Evolutionary conservation across 306 rosid genomes (phyloP), one percentile per base, ranked within the genome.

Genomic region (Lathyrus sativus): DNA sequence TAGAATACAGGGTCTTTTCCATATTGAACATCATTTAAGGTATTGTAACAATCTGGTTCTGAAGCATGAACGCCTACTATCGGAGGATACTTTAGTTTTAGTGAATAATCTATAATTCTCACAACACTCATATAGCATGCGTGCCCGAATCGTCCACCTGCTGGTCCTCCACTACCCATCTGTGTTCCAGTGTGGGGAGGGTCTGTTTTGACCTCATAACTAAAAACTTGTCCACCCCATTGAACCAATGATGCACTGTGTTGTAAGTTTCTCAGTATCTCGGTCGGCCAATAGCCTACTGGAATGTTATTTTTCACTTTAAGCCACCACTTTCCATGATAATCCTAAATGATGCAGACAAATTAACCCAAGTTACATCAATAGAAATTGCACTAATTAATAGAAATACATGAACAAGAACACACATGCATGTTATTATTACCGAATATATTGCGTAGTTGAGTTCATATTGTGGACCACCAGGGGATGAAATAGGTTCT

Each of bases 171-270:
- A 46, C 96, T 91, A 3, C 95, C 91, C 96, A 89, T 89, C 2
- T 2, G 73, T 4, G 96, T 91, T 28, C 39, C 48, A 0, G 91
- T 87, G 78, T 87, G 97, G 6, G 96, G 96, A 1, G 1, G 15
- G 8, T 13, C 31, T 17, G 38, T 17, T 68, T 53, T 80, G 1
- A 89, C 45, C 3, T 53, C 44, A 3, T 80, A 1, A 61, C 95
- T 87, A 24, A 41, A 80, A 12, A 91, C 91, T 37, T 86, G 84
- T 3, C 96, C 93, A 0, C 96, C 97, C 96, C 91, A 87, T 72
- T 88, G 76, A 13, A 87, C 91, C 11, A 74, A 0, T 9, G 8
- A 63, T 0, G 91, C 88, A 39, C 83, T 80, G 10, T 61, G 73
- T 2, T 22, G 43, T 43, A 84, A 10, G 4, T 65, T 10, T 0